Base-by-base conservation (phyloP, 2,329 filamentous ascomycete species). In the Byssochlamys sp. region DNA sequence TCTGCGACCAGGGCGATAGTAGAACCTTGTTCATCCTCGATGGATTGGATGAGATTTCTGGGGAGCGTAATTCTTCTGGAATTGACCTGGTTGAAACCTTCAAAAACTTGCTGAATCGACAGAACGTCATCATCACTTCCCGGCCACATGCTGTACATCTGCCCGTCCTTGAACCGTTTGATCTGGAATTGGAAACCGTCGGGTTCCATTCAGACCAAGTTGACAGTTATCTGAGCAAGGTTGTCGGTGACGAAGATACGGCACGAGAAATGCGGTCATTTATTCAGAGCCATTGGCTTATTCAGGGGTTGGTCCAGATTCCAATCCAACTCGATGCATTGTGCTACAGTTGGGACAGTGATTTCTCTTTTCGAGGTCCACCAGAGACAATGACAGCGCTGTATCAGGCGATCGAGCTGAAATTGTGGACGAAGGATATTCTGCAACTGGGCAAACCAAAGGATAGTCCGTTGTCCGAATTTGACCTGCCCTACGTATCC, bases 301-400 rank as follows among this genome's bases (percentile, higher is more conserved):
- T 78, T 9, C 61, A 71, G 53, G 66, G 61, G 4, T 67, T 78
- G 28, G 66, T 74, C 2, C 73, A 69, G n/a, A 77, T 78, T 49
- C 77, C 75, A 0, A 74, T 78, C 57, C 74, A 73, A 54, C 64
- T 79, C 0, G 77, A 78, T 65, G 76, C 76, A 1, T 57, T 78
- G 26, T 78, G 75, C 58, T 73, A 65, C 52, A 70, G 55, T 14
- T 78, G 74, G 74, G 57, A 67, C 53, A 52, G 61, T 0, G 58
- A 65, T 27, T 55, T 64, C 24, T 12, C 28, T 48, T 27, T 49
- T 1, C 48, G 52, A 48, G 27, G 28, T 26, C 39, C 31, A 3
- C 64, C 61, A 2, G 53, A 71, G 19, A 76, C 72, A 2, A 77
- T 77, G 73, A 77, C 73, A 0, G 60, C 56, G n/a, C n/a, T 45